phyloP scores from a whole-genome alignment of 257 asterid species.

The Solanum chilense region DNA sequence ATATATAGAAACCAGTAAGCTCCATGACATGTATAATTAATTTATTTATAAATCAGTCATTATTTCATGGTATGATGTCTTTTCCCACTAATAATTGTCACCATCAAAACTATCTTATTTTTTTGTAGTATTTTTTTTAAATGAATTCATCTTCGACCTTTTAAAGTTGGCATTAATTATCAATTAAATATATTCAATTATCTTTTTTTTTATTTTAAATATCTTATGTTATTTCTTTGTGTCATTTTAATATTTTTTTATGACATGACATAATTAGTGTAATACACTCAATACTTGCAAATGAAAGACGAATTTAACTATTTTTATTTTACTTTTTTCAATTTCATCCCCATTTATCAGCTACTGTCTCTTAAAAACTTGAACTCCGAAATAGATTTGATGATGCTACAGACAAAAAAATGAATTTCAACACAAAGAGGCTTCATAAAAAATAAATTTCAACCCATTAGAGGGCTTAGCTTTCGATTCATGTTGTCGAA shows the following conservation, averaged over 20 bases:
- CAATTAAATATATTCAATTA: too few relatives aligned
- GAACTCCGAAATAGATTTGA: not conserved
- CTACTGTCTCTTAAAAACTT: not conserved
- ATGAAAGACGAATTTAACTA: too few relatives aligned
- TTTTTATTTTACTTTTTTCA: too few relatives aligned
- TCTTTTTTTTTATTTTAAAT: too few relatives aligned
- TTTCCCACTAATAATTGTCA: not conserved
- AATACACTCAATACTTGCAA: not conserved
- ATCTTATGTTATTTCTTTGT: too few relatives aligned
- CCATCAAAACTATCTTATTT: not conserved
- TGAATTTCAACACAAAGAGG: not conserved
- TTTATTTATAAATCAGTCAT: not conserved
- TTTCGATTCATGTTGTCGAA: not conserved
- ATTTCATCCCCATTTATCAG: not conserved
- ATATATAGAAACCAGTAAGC: not conserved
- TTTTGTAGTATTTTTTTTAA: not conserved
- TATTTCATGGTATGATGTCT: not conserved
- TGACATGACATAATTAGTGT: not conserved
- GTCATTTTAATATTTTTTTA: too few relatives aligned
- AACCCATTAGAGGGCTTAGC: not conserved
- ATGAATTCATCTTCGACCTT: rapidly evolving
- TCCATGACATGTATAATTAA: not conserved
- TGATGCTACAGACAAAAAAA: not conserved
- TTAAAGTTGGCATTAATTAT: too few relatives aligned
- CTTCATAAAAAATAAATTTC: not conserved